A percentile compares a stretch with the other conserved stretches of the same genome.
Conservation (phyloP, 352 stramenopile species). For the Aphanomyces cochlioides region DNA sequence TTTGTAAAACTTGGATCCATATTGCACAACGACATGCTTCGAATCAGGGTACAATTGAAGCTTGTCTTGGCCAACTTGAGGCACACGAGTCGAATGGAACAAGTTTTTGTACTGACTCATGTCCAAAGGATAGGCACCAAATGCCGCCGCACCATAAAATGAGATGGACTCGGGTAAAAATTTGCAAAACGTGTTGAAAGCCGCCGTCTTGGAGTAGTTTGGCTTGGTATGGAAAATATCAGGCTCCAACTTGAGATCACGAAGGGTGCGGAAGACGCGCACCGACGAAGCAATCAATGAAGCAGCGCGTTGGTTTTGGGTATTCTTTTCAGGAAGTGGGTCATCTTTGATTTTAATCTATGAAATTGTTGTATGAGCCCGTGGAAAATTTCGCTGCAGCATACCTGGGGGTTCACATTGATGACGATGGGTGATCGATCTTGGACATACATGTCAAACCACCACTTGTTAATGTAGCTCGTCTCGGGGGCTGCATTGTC, state of each 20-base stretch:
- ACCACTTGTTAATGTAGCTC: constrained; percentile 91
- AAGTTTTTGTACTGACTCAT: constrained; percentile 92
- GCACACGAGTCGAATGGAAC: constrained; percentile 78
- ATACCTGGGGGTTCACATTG: constrained; percentile 87
- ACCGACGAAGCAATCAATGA: constrained; percentile 85
- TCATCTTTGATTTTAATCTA: constrained; percentile 83
- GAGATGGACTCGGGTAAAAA: constrained; percentile 76
- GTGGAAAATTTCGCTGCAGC: not conserved
- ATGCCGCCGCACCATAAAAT: constrained; percentile 83
- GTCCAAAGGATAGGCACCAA: constrained; percentile 85
- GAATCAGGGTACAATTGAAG: constrained; percentile 50
- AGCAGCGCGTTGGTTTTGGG: constrained; percentile 73
- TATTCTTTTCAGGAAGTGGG: constrained; percentile 74
- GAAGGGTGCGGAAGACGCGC: constrained; percentile 76
- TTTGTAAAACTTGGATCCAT: constrained; percentile 79
- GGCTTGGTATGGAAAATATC: constrained; percentile 90
- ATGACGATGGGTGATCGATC: constrained; percentile 82
- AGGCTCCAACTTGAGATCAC: constrained; percentile 73
- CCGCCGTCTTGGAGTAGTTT: constrained; percentile 60
- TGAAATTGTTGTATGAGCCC: constrained; percentile 19
- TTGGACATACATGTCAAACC: constrained; percentile 89
- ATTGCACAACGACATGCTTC: constrained; percentile 84
- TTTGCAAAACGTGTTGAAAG: constrained; percentile 80
- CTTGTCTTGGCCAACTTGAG: constrained; percentile 57
- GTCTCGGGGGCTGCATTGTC: constrained; percentile 82